Percentiles rank a stretch among this genome's conserved stretches.
Conservation (phyloP, 2,329 filamentous ascomycete species). For the Cordyceps farinosa region DNA sequence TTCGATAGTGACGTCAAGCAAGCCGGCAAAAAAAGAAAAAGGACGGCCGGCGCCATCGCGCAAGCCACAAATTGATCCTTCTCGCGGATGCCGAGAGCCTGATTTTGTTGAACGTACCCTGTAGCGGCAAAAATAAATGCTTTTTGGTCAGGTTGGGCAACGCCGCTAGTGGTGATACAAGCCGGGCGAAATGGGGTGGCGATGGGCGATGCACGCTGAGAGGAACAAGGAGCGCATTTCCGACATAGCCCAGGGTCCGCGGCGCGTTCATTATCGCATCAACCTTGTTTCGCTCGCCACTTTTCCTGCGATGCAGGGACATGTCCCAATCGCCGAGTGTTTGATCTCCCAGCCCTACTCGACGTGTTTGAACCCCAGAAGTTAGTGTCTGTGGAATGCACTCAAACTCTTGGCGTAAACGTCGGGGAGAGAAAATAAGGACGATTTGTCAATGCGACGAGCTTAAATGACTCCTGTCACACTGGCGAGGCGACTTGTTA, state of each 20-base stretch:
- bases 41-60: slow-evolving; percentile 1
- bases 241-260: not conserved
- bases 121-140: not conserved
- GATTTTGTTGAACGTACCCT: not conserved
- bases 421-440: not conserved
- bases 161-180: not conserved
- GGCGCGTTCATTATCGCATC: not conserved
- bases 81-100: slow-evolving; percentile 12
- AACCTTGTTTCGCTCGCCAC: slow-evolving; percentile 3
- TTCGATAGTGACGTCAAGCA: slow-evolving; percentile 7
- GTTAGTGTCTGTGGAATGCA: not conserved
- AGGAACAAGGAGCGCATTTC: not conserved
- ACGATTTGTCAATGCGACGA: slow-evolving; percentile 9
- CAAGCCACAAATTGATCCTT: not conserved
- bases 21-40: not conserved
- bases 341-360: slow-evolving; percentile 7
- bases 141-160: not conserved
- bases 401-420: not conserved
- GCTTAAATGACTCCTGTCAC: slow-evolving; percentile 6
- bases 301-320: slow-evolving; percentile 1
- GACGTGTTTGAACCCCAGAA: slow-evolving; percentile 1
- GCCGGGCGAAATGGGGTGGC: not conserved
- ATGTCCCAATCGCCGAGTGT: slow-evolving; percentile 5
- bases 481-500: not conserved
- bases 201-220: not conserved